Base-by-base conservation (phyloP, 202 grass and related monocot genomes). In the Saccharum hybrid region DNA sequence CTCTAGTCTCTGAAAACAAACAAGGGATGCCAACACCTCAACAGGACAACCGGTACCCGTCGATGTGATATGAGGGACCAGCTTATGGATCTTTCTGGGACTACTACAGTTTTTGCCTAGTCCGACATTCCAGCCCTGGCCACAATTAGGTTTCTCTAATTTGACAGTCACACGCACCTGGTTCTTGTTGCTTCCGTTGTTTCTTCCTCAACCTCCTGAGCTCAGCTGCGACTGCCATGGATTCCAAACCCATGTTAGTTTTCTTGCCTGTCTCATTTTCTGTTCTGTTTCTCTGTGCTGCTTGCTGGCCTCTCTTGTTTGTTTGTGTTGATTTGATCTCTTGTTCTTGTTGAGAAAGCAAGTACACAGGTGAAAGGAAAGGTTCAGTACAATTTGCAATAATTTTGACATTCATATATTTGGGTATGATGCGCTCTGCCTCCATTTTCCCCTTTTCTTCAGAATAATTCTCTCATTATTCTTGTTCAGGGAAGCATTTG, bases 401-500 rank as follows among this genome's bases (percentile, higher is more conserved):
- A 64, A 43, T 78, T 68, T 72, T 66, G 18, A 15, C n/a, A 2
- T 51, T 26, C 69, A 60, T 10, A n/a, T 59, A 65, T 40, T 9
- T 82, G 15, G 4, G 67, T 69, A 66, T 36, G 15, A 62, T 61
- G 7, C 14, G 7, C 69, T 15, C 46, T 74, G 56, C 30, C 61
- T 34, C 48, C 30, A 23, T 1, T 61, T 59, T 43, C 13, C 46
- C 73, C 2, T 63, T 82, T 14, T 68, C 62, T 74, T 37, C 30
- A 72, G 10, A 79, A 63, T 83, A 69, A 65, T 75, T 74, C 45
- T 49, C 8, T 74, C 2, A 63, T 69, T 68, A 23, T 79, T 77
- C 63, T 49, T 86, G 62, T 82, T 26, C 74, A 87, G 84, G 63
- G 74, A 81, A 15, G 64, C 63, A 46, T 76, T 41, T 81, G 70